These are phyloP conservation scores for Neonothopanus nambi DNA, from an alignment of 1,284 basidiomycete genomes.

Conservation along the genomic window DNA sequence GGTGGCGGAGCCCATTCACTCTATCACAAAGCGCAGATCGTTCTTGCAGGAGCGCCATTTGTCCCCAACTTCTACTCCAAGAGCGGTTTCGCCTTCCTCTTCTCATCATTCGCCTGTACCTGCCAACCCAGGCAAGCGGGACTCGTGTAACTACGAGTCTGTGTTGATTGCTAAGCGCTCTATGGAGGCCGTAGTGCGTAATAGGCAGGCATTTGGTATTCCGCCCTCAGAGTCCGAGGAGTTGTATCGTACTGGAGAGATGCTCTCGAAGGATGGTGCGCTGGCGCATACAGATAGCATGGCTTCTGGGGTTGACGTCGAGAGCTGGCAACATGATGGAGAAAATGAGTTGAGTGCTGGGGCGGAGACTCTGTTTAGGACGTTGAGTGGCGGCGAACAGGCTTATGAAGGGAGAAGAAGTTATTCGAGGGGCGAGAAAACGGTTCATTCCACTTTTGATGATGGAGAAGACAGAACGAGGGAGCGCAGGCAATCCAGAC, in stretches of 20 bases:
- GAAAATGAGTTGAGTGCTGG: conserved; percentile 45
- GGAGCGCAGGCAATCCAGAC: conserved; percentile 9
- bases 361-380: conserved; percentile 54
- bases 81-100: not conserved
- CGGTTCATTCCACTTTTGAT: not conserved
- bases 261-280: not conserved
- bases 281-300: conserved; percentile 49
- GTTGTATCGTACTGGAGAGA: conserved; percentile 18
- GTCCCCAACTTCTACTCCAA: no score
- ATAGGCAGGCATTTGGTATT: conserved; percentile 48
- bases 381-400: conserved; percentile 29
- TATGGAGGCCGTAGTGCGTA: conserved; percentile 41
- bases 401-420: not conserved
- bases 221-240: conserved; percentile 41
- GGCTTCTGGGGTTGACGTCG: conserved; percentile 45
- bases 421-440: not conserved
- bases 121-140: not conserved
- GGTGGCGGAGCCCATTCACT: no score
- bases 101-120: not conserved
- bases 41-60: no score
- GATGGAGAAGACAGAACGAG: not conserved
- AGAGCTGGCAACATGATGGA: conserved; percentile 40
- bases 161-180: conserved; percentile 38
- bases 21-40: no score
- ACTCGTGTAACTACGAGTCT: conserved; percentile 25